These are phyloP conservation scores for Colletotrichum sp. DNA, from an alignment of 2,329 filamentous ascomycete species.

Conservation along the genomic window DNA sequence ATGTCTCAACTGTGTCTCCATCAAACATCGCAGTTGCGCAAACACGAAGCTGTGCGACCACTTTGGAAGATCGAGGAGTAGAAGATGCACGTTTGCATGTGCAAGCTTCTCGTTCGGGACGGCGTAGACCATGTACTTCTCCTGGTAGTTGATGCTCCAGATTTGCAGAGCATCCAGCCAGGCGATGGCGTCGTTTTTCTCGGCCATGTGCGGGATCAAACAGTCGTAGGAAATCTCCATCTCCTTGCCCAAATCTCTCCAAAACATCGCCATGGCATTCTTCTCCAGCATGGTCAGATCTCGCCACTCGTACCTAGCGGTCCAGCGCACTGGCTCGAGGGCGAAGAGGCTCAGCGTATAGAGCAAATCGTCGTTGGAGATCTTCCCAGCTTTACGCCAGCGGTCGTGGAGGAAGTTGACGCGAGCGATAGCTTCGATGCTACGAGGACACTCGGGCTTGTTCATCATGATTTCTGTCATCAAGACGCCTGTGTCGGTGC, in stretches of 20 bases:
- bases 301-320: conserved; percentile 62
- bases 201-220: conserved; percentile 41
- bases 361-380: conserved; percentile 66
- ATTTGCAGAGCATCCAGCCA: conserved; percentile 54
- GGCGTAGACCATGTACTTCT: conserved; percentile 46
- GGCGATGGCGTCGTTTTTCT: conserved; percentile 53
- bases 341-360: conserved; percentile 68
- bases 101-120: conserved; percentile 7
- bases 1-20: neutral
- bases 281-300: conserved; percentile 56
- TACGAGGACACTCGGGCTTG: conserved; percentile 45
- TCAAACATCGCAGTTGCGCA: neutral
- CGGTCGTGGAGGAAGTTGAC: conserved; percentile 68
- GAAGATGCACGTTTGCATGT: neutral
- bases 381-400: conserved; percentile 63
- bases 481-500: conserved; percentile 55
- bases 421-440: conserved; percentile 59
- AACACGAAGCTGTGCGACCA: conserved; percentile 1
- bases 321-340: conserved; percentile 59
- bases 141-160: conserved; percentile 58
- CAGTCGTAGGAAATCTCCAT: conserved; percentile 55
- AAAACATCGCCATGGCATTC: conserved; percentile 61
- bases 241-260: conserved; percentile 60
- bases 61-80: neutral
- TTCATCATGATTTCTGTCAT: conserved; percentile 52